Conservation (phyloP, 257 asterid species). For the Fraxinus cuspidata region DNA sequence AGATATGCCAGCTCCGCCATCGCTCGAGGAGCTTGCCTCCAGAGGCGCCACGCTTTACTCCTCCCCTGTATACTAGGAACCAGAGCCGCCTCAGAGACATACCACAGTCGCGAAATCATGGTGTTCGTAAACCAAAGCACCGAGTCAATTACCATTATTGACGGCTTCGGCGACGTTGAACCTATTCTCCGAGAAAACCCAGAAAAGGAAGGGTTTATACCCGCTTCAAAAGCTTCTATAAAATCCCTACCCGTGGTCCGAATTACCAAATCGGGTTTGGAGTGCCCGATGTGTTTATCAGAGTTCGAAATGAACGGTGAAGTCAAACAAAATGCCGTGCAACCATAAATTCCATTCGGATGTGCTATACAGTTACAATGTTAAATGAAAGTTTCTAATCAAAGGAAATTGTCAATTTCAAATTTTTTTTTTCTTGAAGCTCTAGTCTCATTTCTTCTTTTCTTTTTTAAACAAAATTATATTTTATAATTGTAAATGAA, state of each 20-base stretch:
- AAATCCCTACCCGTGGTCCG: slow-evolving; percentile 45
- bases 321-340: slow-evolving; percentile 53
- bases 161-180: slow-evolving; percentile 41
- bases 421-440: too few relatives aligned
- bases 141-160: slow-evolving; percentile 44
- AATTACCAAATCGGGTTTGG: slow-evolving; percentile 39
- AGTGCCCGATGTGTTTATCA: slow-evolving; percentile 62
- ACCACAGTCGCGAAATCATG: slow-evolving; percentile 39
- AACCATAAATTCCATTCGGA: slow-evolving; percentile 40
- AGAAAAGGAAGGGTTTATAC: slow-evolving; percentile 37
- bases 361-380: too few relatives aligned
- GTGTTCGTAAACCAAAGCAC: slow-evolving; percentile 46
- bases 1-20: slow-evolving; percentile 17
- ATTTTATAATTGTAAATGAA: too few relatives aligned
- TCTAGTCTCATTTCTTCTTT: too few relatives aligned
- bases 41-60: slow-evolving; percentile 15
- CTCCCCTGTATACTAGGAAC: slow-evolving; percentile 28
- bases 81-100: slow-evolving; percentile 16
- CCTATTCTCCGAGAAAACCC: slow-evolving; percentile 29
- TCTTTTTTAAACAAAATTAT: too few relatives aligned
- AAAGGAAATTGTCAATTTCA: too few relatives aligned
- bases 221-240: slow-evolving; percentile 64
- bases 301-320: slow-evolving; percentile 39
- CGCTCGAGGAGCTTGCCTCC: slow-evolving; percentile 29
- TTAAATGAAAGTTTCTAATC: too few relatives aligned